A percentile compares a stretch with the other conserved stretches of the same genome.
Conservation (phyloP, 208 protist species). For the Leishmania aethiopica region DNA sequence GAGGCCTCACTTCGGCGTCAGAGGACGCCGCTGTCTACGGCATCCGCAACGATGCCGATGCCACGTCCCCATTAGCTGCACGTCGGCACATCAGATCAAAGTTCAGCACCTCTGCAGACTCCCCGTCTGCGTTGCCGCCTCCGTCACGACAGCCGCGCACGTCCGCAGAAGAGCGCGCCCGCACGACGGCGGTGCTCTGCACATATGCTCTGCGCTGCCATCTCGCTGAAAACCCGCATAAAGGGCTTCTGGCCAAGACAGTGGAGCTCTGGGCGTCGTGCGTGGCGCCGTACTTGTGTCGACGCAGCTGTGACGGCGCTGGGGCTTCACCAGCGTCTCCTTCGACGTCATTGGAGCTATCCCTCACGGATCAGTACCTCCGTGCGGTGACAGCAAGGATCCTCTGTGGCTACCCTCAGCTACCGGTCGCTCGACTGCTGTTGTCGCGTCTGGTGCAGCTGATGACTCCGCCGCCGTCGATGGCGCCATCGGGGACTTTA, state of each 20-base stretch:
- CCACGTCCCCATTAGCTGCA: background rate
- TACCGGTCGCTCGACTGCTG: constrained; percentile 32
- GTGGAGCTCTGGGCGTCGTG: constrained; percentile 29
- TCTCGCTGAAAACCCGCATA: constrained; percentile 10
- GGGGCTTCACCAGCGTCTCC: background rate
- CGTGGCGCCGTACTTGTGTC: constrained; percentile 26
- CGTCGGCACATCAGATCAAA: no score
- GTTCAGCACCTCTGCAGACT: background rate
- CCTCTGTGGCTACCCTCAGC: constrained; percentile 24
- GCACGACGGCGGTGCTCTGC: constrained; percentile 27
- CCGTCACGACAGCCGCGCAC: background rate
- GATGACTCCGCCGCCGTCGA: background rate
- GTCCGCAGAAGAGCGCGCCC: constrained; percentile 15
- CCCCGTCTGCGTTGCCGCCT: background rate
- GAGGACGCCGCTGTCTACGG: background rate
- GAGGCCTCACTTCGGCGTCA: constrained; percentile 14
- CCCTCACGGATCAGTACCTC: constrained; percentile 24
- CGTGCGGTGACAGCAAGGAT: constrained; percentile 21
- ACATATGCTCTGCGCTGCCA: constrained; percentile 29
- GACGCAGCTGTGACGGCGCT: background rate
- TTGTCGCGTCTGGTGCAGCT: constrained; percentile 24
- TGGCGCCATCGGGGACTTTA: background rate
- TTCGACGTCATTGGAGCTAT: constrained; percentile 7
- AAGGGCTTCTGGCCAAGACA: constrained; percentile 24
- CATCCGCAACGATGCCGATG: background rate